These are phyloP conservation scores for Trichoderma citrinoviride DNA, from an alignment of 2,329 filamentous ascomycete species.

Conservation along the genomic window DNA sequence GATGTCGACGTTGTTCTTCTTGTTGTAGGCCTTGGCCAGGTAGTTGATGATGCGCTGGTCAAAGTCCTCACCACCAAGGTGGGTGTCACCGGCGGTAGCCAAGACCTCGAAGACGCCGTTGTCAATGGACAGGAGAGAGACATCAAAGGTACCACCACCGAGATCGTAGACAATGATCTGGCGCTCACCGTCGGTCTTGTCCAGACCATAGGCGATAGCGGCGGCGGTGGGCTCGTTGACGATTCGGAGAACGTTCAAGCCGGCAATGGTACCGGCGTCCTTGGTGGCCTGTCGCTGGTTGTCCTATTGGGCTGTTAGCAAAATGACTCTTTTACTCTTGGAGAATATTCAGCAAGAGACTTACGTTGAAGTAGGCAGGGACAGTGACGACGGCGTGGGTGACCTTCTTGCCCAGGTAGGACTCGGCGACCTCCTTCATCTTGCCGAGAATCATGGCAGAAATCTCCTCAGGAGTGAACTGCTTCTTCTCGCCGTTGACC, in stretches of 20 bases:
- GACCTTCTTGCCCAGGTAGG: constrained; percentile 77
- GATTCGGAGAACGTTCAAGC: constrained; percentile 91
- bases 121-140: constrained; percentile 87
- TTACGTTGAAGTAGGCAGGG: constrained; percentile 88
- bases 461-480: constrained; percentile 77
- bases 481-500: constrained; percentile 62
- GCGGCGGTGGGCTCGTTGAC: constrained; percentile 96
- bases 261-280: constrained; percentile 88
- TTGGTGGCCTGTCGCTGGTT: constrained; percentile 96
- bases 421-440: constrained; percentile 82
- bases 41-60: constrained; percentile 96
- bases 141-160: constrained; percentile 92
- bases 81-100: constrained; percentile 93
- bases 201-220: constrained; percentile 90
- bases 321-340: not conserved
- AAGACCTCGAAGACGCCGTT: constrained; percentile 92
- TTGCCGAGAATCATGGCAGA: constrained; percentile 79
- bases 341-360: constrained; percentile 21
- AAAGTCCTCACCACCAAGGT: constrained; percentile 98
- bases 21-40: constrained; percentile 98
- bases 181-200: constrained; percentile 79
- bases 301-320: constrained; percentile 49
- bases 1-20: constrained; percentile 91
- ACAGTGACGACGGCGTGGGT: constrained; percentile 90
- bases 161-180: constrained; percentile 94